These are phyloP conservation scores for Aspergillus tubingensis DNA, from an alignment of 2,329 filamentous ascomycete species.

Conservation along the genomic window DNA sequence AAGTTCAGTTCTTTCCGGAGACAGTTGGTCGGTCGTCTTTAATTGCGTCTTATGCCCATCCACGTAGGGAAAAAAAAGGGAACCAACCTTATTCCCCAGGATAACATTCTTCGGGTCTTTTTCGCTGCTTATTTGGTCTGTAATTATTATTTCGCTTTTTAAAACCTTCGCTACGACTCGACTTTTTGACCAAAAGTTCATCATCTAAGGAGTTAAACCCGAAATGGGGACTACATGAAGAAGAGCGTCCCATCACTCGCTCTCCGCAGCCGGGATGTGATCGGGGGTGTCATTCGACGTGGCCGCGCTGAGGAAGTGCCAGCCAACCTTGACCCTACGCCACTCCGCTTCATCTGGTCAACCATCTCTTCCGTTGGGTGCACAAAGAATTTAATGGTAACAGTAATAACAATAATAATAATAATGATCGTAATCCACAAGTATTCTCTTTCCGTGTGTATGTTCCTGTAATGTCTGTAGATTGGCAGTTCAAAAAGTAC, in stretches of 20 bases:
- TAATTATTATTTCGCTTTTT: too few species aligned
- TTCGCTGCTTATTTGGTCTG: too few species aligned
- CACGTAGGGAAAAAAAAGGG: too few species aligned
- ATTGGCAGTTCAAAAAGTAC: not conserved
- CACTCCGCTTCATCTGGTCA: conserved; percentile 14
- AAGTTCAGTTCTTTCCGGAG: not conserved
- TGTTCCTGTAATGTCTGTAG: not conserved
- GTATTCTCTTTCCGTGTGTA: not conserved
- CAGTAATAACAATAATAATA: not conserved
- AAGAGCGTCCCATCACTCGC: not conserved
- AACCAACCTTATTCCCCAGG: too few species aligned
- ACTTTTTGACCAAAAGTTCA: too few species aligned
- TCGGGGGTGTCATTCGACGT: conserved; percentile 33
- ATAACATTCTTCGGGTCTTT: too few species aligned
- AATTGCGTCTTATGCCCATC: too few species aligned
- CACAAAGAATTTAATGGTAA: conserved; percentile 3
- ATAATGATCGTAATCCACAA: not conserved
- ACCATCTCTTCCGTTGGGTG: conserved; percentile 10
- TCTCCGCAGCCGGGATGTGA: conserved; percentile 20
- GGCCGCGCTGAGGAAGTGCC: conserved; percentile 31
- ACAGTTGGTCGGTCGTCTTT: not conserved
- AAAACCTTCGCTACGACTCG: too few species aligned
- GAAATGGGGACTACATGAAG: not conserved
- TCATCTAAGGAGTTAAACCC: too few species aligned
- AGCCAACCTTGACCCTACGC: conserved; percentile 23